phyloP scores from a whole-genome alignment of 1,139 yeast genomes.

The Candida albicans region DNA sequence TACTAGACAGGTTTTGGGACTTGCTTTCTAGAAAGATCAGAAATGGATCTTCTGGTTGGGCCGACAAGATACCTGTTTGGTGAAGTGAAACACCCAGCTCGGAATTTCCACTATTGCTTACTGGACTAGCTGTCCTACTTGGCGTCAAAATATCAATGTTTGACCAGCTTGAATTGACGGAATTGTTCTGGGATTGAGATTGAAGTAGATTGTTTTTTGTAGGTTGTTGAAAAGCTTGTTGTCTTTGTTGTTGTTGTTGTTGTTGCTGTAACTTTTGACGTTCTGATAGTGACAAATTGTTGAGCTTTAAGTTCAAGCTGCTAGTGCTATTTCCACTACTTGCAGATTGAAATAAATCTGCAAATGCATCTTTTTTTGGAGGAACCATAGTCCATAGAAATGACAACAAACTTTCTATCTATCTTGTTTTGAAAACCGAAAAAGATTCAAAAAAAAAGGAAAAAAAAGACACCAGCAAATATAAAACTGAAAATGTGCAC shows the following conservation, averaged over 20 bases:
- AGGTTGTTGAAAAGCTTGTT: not conserved
- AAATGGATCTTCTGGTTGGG: constrained; percentile 19
- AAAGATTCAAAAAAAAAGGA: too few relatives aligned
- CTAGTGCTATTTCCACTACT: constrained; percentile 10
- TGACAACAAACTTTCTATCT: too few relatives aligned
- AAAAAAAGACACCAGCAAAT: too few relatives aligned
- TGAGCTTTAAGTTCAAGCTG: constrained; percentile 14
- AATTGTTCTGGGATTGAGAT: constrained; percentile 2
- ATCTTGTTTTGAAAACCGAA: too few relatives aligned
- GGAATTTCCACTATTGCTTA: not conserved
- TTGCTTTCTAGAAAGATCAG: constrained; percentile 15
- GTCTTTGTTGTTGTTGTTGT: constrained; percentile 5
- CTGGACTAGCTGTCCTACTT: constrained; percentile 10
- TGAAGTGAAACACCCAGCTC: not conserved
- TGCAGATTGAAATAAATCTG: constrained; percentile 46
- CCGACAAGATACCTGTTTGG: not conserved
- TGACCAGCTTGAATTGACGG: constrained; percentile 19
- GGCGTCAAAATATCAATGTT: constrained; percentile 21
- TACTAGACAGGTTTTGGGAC: not conserved
- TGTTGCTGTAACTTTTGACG: constrained; percentile 19
- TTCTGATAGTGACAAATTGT: constrained; percentile 21
- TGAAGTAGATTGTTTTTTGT: not conserved
- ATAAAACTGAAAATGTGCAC: too few relatives aligned
- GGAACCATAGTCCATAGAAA: constrained; percentile 18
- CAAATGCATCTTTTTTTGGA: constrained; percentile 49